Base-by-base conservation (phyloP, 495 filamentous ascomycete genomes). In the Penicillium soppii region DNA sequence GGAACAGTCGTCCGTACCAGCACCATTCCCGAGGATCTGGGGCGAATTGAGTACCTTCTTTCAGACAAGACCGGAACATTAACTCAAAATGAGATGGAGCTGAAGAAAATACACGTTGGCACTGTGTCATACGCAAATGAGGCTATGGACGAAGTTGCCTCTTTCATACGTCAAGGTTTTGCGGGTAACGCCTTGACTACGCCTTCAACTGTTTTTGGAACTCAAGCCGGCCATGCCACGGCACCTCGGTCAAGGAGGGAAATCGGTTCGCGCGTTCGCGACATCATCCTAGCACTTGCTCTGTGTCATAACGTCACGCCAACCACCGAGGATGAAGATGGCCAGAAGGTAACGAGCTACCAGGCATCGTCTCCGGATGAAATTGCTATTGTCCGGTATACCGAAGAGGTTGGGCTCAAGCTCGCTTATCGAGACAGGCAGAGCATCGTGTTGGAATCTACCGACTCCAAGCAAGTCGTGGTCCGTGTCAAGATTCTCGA, bases 231-330 rank as follows among this genome's bases (percentile, higher is more conserved):
- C 12, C 77, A 80, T 51, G 73, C 73, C 27, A 79, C 81, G 5
- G 82, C 82, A 3, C 94, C 91, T 1, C 80, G 95, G 52, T 94
- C 89, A 12, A 77, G 94, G 42, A 81, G 95, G 60, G 95, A 97
- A 62, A 97, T 99, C 51, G 91, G 94, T 10, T 86, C 90, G 26
- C 82, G 95, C 23, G 92, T 99, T 21, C 81, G 92, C 41, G 92
- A 97, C 67, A 80, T 97, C 17, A 84, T 97, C 7, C 66, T 97
- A 7, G 94, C 95, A 4, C 80, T 99, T 45, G 92, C 91, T 3
- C 78, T 99, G 21, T 97, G 95, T 56, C 95, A 99, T 70, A 99
- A 97, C 62, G 95, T 99, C 38, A 99, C 95, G 0, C 95, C 95
- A 8, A 95, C 92, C 3, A 80, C 76, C 0, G 90, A 96, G 54